These are phyloP conservation scores for Lophiotrema nucula DNA, from an alignment of 495 filamentous ascomycete species.

Conservation along the genomic window DNA sequence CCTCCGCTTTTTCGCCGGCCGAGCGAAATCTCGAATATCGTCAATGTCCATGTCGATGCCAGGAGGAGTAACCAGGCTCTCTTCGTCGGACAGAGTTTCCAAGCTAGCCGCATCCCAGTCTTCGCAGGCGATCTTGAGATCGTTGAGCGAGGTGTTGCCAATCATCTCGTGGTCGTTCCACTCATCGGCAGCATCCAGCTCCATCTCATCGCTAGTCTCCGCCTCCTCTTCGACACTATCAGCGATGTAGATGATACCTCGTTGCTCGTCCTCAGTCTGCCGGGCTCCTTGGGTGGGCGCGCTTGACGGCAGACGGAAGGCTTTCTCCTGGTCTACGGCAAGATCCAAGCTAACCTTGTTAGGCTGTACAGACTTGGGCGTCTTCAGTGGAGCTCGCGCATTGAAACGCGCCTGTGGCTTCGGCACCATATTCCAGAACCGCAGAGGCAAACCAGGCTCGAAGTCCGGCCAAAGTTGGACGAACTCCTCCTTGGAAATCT, in stretches of 20 bases:
- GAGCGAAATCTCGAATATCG: constrained; percentile 8
- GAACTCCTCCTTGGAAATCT: constrained; percentile 66
- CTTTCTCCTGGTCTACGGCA: constrained; percentile 72
- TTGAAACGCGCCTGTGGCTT: constrained; percentile 69
- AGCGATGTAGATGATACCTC: constrained; percentile 57
- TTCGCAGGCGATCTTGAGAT: constrained; percentile 75
- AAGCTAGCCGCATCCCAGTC: constrained; percentile 61
- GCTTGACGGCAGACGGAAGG: constrained; percentile 64
- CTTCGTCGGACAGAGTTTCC: constrained; percentile 21
- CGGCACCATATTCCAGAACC: constrained; percentile 72
- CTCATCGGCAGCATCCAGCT: constrained; percentile 43
- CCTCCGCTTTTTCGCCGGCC: constrained; percentile 24
- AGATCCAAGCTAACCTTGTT: constrained; percentile 86
- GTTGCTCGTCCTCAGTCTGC: constrained; percentile 52
- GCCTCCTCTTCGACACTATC: constrained; percentile 52
- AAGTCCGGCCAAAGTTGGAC: constrained; percentile 69
- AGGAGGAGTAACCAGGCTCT: constrained; percentile 6
- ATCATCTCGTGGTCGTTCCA: constrained; percentile 64
- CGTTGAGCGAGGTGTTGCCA: constrained; percentile 67
- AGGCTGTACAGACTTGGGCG: constrained; percentile 76
- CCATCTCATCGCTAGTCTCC: constrained; percentile 53
- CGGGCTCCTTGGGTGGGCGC: constrained; percentile 53
- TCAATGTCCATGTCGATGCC: constrained; percentile 12
- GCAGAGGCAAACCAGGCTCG: constrained; percentile 59
- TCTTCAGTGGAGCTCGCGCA: constrained; percentile 66